Base-by-base conservation (phyloP, 2,329 filamentous ascomycete species). In the Penicillium thymicola region DNA sequence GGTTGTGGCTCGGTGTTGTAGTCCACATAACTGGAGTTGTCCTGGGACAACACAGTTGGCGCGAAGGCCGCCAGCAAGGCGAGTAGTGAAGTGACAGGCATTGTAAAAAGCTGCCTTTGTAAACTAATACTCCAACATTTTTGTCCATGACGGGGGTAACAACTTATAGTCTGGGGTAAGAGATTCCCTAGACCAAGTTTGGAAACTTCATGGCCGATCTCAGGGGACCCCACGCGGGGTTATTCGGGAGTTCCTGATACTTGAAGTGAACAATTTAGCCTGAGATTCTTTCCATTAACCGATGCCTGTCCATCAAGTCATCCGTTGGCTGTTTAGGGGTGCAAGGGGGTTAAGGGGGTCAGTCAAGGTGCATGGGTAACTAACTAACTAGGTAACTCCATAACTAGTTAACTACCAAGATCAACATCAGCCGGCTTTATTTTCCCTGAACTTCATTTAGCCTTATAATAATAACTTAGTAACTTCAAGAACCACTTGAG, bases 1-100 rank as follows among this genome's bases (percentile, higher is more conserved):
- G 70, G 70, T 9, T 71, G 64, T 9, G 67, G 45, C 30, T 69
- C 57, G 6, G 49, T 54, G 11, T 56, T 65, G 54, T 71, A 71
- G 55, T 72, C 62, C 27, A 59, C 59, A 42, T 67, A 67, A 42
- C 59, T 65, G 8, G 60, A 62, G 42, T 71, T 70, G n/a, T 59
- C 61, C 47, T 72, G 69, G 5, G 61, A 63, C 8, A 67, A 28
- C 4, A 60, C 53, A 1, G 59, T 56, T 11, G 69, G 66, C 49
- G 63, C 46, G 11, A 70, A 47, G 27, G 64, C 62, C 43, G 60
- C 59, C 34, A 69, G 43, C 25, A 63, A 55, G 40, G 67, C 60
- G 14, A 65, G 58, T 28, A 60, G 30, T 9, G 63, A 55, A 36
- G 56, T 14, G 46, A 45, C 27, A 41, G 57, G 51, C 68, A 70